These are phyloP conservation scores for Hypoxylon sp. DNA, from an alignment of 2,329 filamentous ascomycete genomes.

Conservation along the genomic window DNA sequence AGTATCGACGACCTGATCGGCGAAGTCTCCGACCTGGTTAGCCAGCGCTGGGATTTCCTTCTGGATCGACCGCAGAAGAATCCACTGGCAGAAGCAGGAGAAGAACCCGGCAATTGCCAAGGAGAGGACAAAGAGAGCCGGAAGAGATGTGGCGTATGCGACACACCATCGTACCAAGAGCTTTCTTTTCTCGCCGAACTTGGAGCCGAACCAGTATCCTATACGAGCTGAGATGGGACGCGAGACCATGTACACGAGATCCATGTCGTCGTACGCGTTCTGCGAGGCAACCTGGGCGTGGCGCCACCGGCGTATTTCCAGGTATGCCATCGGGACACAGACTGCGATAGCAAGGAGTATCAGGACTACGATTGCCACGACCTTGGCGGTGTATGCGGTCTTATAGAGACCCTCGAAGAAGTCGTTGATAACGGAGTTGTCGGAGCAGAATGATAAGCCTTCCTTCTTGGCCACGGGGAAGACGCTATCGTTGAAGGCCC, in stretches of 20 bases:
- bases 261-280: conserved; percentile 79
- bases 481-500: conserved; percentile 77
- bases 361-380: conserved; percentile 79
- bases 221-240: conserved; percentile 76
- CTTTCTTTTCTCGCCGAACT: conserved; percentile 54
- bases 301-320: conserved; percentile 81
- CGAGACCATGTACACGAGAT: conserved; percentile 87
- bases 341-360: conserved; percentile 73
- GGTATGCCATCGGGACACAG: conserved; percentile 80
- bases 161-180: conserved; percentile 82
- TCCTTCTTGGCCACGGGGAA: conserved; percentile 89
- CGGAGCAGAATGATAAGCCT: conserved; percentile 84
- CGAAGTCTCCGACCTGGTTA: conserved; percentile 78
- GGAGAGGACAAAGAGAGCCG: conserved; percentile 85
- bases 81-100: conserved; percentile 81
- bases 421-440: conserved; percentile 79
- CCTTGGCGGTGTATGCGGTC: conserved; percentile 72
- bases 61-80: conserved; percentile 77
- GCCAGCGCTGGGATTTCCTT: conserved; percentile 79
- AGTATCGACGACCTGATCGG: conserved; percentile 76
- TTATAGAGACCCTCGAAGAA: conserved; percentile 81
- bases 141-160: conserved; percentile 84
- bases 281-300: conserved; percentile 72
- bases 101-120: conserved; percentile 84
- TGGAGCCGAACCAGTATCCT: conserved; percentile 47